Percentiles rank a stretch among this genome's conserved stretches.
phyloP scores from a whole-genome alignment of 2,329 filamentous ascomycete species.

The Mariannaea sp. region DNA sequence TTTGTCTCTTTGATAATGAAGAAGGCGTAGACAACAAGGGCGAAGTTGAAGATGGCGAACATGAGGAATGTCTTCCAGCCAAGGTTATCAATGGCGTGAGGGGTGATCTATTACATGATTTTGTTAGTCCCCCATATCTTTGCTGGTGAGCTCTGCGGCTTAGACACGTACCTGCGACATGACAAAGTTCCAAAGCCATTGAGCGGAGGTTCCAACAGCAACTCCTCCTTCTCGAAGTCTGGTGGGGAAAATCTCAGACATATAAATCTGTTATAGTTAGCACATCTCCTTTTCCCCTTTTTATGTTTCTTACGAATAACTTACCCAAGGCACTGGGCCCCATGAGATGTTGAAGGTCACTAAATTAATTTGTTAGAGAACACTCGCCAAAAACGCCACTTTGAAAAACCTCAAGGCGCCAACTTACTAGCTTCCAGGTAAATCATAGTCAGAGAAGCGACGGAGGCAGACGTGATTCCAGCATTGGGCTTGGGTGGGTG shows the following conservation, averaged over 20 bases:
- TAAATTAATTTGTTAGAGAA: constrained; percentile 12
- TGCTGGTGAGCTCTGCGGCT: constrained; percentile 41
- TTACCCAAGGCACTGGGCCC: constrained; percentile 56
- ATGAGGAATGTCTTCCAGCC: constrained; percentile 56
- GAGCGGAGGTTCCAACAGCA: constrained; percentile 53
- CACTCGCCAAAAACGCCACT: too few relatives aligned
- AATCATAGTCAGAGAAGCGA: constrained; percentile 55
- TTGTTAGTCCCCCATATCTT: neutral
- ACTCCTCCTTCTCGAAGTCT: constrained; percentile 56
- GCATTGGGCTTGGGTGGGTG: constrained; percentile 46
- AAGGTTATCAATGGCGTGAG: constrained; percentile 52
- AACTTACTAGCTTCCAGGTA: constrained; percentile 51
- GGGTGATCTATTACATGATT: constrained; percentile 42
- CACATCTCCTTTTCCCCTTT: too few relatives aligned
- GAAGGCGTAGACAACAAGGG: constrained; percentile 50
- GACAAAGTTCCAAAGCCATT: constrained; percentile 59
- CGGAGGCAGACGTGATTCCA: constrained; percentile 45
- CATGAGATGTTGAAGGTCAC: constrained; percentile 55
- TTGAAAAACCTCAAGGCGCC: neutral
- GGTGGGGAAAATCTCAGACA: constrained; percentile 55
- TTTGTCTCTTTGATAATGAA: constrained; percentile 48
- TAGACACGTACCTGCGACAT: constrained; percentile 54
- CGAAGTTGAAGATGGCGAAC: constrained; percentile 55
- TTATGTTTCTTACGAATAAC: constrained; percentile 2
- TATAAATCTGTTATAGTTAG: constrained; percentile 45